Evolutionary conservation across 305 asterid species (phyloP).

Genomic region (Solanum aculeatissimum): DNA sequence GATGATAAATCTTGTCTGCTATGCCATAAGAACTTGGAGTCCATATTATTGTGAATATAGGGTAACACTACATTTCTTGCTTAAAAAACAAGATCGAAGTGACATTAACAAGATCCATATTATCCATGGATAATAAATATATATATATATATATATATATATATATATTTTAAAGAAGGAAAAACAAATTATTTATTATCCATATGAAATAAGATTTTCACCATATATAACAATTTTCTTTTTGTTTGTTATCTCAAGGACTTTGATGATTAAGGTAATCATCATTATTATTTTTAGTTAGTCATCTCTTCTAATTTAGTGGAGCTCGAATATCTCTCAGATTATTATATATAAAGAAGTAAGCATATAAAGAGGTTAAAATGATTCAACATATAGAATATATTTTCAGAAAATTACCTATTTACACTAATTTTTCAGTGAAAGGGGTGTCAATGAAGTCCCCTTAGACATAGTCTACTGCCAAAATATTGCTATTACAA

Average conservation of each 20-base stretch:
- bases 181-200: background rate
- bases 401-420: background rate
- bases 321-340: background rate
- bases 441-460: background rate
- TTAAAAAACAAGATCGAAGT: background rate
- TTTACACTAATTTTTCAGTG: too few species aligned
- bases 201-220: background rate
- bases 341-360: background rate
- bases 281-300: background rate
- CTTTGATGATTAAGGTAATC: background rate
- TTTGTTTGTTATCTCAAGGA: background rate
- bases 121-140: too few species aligned
- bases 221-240: background rate
- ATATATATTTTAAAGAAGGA: too few species aligned
- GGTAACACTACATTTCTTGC: background rate
- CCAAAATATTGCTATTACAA: background rate
- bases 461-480: background rate
- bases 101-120: too few species aligned
- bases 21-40: background rate
- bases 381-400: background rate
- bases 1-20: background rate
- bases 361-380: background rate
- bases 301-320: background rate
- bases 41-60: background rate
- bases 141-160: too few species aligned